A percentile compares a stretch with the other conserved stretches of the same genome.
phyloP scores from a whole-genome alignment of 805 yeast species.

The Metschnikowia colocasiae region DNA sequence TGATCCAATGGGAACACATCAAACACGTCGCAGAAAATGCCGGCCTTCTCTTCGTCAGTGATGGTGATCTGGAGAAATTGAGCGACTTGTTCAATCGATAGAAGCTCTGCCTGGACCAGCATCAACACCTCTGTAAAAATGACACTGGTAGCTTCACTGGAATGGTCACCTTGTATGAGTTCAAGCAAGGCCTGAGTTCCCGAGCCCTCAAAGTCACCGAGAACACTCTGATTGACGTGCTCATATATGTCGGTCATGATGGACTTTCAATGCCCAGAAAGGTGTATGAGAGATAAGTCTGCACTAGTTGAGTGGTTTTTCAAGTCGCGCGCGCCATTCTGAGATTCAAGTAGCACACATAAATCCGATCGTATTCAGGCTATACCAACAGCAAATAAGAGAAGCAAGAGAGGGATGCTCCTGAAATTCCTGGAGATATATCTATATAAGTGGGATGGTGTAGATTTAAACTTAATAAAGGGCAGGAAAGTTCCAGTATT shows the following conservation, averaged over 20 bases:
- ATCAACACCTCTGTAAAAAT: constrained; percentile 35
- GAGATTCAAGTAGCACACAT: not conserved
- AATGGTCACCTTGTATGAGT: constrained; percentile 24
- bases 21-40: constrained; percentile 35
- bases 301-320: not conserved
- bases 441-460: too few species aligned
- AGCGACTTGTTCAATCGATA: constrained; percentile 18
- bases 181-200: constrained; percentile 34
- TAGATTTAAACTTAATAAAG: too few species aligned
- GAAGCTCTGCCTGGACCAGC: constrained; percentile 21
- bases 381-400: too few species aligned
- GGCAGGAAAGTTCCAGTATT: too few species aligned
- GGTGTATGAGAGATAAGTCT: not conserved
- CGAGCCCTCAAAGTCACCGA: constrained; percentile 27
- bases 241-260: constrained; percentile 3
- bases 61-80: constrained; percentile 28
- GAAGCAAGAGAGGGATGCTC: too few species aligned
- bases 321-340: constrained; percentile 1
- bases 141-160: constrained; percentile 18
- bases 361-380: too few species aligned
- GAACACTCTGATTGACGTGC: constrained; percentile 31
- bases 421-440: too few species aligned
- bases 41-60: constrained; percentile 30
- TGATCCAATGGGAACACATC: constrained; percentile 35
- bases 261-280: not conserved